phyloP scores from a whole-genome alignment of 768 basidiomycete species.

The Termitomyces eurrhizus region DNA sequence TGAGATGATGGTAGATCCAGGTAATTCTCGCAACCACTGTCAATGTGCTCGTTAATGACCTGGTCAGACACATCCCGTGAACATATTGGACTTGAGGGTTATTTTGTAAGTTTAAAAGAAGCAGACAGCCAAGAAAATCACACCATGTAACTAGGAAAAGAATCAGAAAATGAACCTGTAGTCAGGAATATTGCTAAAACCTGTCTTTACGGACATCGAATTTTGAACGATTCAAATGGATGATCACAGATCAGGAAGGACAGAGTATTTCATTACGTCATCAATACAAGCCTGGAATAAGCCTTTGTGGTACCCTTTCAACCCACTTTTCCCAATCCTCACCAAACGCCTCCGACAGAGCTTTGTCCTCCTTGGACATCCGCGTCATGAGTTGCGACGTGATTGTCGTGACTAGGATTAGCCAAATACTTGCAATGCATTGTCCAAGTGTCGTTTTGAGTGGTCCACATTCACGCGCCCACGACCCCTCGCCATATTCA shows the following conservation, averaged over 20 bases:
- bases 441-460: conserved; percentile 29
- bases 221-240: neutral
- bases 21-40: conserved; percentile 36
- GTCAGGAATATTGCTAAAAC: neutral
- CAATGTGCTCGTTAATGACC: conserved; percentile 50
- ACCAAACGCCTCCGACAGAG: conserved; percentile 36
- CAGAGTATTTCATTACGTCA: conserved; percentile 6
- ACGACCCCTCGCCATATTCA: conserved; percentile 34
- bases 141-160: conserved; percentile 17
- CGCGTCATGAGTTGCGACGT: conserved; percentile 32
- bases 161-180: neutral
- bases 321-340: conserved; percentile 43
- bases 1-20: conserved; percentile 9
- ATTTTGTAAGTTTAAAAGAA: neutral
- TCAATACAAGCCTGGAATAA: conserved; percentile 46
- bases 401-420: conserved; percentile 27
- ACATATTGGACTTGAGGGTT: conserved; percentile 43
- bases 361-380: conserved; percentile 43
- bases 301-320: conserved; percentile 38
- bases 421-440: conserved; percentile 21
- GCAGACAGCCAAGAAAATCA: neutral
- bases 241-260: neutral
- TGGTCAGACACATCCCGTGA: conserved; percentile 33
- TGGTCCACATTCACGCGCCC: conserved; percentile 39
- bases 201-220: conserved; percentile 7